These are phyloP conservation scores for Plasmodium gallinaceum DNA, from an alignment of 169 alveolate genomes.

Conservation along the genomic window DNA sequence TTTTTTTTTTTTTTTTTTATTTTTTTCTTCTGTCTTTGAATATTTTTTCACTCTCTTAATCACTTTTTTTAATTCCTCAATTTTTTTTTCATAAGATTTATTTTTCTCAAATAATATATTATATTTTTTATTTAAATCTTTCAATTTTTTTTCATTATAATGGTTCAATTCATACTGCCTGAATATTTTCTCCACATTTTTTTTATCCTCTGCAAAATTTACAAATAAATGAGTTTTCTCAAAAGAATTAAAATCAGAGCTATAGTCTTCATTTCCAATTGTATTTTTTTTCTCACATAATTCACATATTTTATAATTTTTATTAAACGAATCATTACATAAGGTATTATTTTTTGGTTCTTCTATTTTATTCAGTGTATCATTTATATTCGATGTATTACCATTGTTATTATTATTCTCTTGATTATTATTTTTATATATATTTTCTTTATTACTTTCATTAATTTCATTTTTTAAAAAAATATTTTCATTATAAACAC, in stretches of 20 bases:
- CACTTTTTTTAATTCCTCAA: slow-evolving; percentile 50
- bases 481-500: not conserved
- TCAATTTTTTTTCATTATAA: slow-evolving; percentile 45
- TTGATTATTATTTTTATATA: no score
- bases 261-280: not conserved
- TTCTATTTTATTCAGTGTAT: not conserved
- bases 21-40: slow-evolving; percentile 11
- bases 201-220: slow-evolving; percentile 53
- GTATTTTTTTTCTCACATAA: slow-evolving; percentile 14
- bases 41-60: slow-evolving; percentile 46
- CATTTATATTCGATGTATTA: no score
- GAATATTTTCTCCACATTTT: slow-evolving; percentile 31
- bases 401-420: no score
- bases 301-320: slow-evolving; percentile 3
- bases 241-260: slow-evolving; percentile 23
- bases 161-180: slow-evolving; percentile 48
- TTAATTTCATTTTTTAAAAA: not conserved
- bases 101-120: slow-evolving; percentile 44
- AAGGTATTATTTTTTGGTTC: not conserved
- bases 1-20: not conserved
- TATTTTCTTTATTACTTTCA: not conserved
- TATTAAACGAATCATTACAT: not conserved
- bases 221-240: slow-evolving; percentile 33
- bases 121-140: slow-evolving; percentile 42
- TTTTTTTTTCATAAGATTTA: slow-evolving; percentile 37